Evolutionary conservation across 176 grass and related monocot species (phyloP).

Genomic region (Metroxylon sagu): DNA sequence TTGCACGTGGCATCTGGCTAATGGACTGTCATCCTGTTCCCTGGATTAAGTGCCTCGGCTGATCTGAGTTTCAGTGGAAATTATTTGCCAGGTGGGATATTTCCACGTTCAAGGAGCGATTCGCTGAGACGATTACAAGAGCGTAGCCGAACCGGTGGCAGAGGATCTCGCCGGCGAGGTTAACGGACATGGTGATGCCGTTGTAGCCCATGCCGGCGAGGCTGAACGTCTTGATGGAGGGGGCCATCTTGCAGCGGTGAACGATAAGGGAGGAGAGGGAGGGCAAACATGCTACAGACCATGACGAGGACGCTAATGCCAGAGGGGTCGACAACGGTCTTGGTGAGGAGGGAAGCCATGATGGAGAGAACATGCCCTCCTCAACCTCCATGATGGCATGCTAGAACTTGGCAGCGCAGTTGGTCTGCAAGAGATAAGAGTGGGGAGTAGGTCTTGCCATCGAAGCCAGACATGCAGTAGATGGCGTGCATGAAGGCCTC

Average conservation of each 20-base stretch:
- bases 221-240: slow-evolving; percentile 49
- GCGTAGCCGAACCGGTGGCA: slow-evolving; percentile 35
- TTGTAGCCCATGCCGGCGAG: slow-evolving; percentile 79
- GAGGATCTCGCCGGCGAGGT: slow-evolving; percentile 54
- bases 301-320: slow-evolving; percentile 40
- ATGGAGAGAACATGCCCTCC: slow-evolving; percentile 54
- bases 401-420: slow-evolving; percentile 28
- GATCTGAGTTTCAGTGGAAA: too few species aligned
- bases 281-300: slow-evolving; percentile 70
- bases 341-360: slow-evolving; percentile 49
- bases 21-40: too few species aligned
- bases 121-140: slow-evolving; percentile 72
- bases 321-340: slow-evolving; percentile 31
- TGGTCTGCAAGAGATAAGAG: slow-evolving; percentile 43
- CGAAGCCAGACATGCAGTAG: slow-evolving; percentile 70
- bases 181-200: slow-evolving; percentile 38
- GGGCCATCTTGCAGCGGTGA: slow-evolving; percentile 26
- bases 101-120: too few species aligned
- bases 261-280: slow-evolving; percentile 53
- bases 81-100: too few species aligned
- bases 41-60: too few species aligned
- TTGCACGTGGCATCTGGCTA: too few species aligned
- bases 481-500: slow-evolving; percentile 61
- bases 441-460: slow-evolving; percentile 61
- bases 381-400: slow-evolving; percentile 53